Conservation (phyloP, 1,284 basidiomycete genomes). For the Melampsora americana region DNA sequence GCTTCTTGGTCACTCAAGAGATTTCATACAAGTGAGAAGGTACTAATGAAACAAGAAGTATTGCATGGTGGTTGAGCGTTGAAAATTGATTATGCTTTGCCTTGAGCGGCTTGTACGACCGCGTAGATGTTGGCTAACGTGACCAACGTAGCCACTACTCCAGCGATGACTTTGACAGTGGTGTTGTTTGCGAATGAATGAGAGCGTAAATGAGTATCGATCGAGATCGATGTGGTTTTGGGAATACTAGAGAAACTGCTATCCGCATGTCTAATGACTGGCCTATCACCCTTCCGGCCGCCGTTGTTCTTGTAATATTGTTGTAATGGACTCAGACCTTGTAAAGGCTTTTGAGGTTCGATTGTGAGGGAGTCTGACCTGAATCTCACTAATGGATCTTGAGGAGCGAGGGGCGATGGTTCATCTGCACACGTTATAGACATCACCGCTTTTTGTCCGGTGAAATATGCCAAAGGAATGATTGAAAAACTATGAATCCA, state of each 20-base stretch:
- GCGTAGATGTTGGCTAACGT: slow-evolving; percentile 2
- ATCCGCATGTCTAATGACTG: background rate
- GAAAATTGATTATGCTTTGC: background rate
- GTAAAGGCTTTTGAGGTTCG: background rate
- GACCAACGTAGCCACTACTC: background rate
- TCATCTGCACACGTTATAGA: slow-evolving; percentile 12
- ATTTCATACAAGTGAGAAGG: no score
- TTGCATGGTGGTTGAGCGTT: no score
- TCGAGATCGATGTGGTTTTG: background rate
- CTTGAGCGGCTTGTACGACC: slow-evolving; percentile 1
- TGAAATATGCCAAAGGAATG: slow-evolving; percentile 30
- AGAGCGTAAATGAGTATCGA: background rate
- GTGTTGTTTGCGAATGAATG: background rate
- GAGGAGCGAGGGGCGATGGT: background rate
- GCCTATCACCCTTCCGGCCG: background rate
- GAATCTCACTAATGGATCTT: background rate
- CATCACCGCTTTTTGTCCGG: slow-evolving; percentile 16
- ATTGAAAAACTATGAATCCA: slow-evolving; percentile 21
- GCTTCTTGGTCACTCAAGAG: no score
- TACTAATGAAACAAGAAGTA: no score
- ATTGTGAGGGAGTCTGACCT: slow-evolving; percentile 1
- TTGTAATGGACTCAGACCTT: slow-evolving; percentile 1
- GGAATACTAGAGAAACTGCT: background rate
- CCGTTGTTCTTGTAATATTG: slow-evolving; percentile 4
- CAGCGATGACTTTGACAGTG: background rate